Conservation (phyloP, 331 rosid species). For the Quercus tomentella region DNA sequence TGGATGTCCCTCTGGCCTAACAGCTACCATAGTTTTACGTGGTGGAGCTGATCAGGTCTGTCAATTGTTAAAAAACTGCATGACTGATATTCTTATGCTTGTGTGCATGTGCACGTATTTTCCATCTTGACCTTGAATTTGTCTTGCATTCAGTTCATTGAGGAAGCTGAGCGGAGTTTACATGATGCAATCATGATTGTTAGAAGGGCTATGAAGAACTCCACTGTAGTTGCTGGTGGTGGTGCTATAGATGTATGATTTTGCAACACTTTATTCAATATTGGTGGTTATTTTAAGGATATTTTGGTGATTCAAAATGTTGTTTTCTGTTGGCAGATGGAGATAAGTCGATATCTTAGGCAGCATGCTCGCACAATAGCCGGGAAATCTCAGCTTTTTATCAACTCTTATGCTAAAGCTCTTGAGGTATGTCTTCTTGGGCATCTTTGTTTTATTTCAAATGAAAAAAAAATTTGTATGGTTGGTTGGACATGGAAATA, state of each 20-base stretch:
- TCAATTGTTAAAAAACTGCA: background rate
- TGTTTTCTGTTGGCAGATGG: slow-evolving; percentile 71
- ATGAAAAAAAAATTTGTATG: background rate
- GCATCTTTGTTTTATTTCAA: background rate
- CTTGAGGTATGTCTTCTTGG: slow-evolving; percentile 62
- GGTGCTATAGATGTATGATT: slow-evolving; percentile 94
- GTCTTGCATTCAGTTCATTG: slow-evolving; percentile 64
- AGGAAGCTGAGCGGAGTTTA: slow-evolving; percentile 98
- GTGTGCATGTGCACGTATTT: background rate
- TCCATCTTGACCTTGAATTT: slow-evolving; percentile 14
- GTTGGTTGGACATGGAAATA: background rate
- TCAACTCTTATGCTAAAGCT: slow-evolving; percentile 95
- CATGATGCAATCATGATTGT: slow-evolving; percentile 99
- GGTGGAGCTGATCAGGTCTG: slow-evolving; percentile 99
- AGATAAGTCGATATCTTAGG: slow-evolving; percentile 89
- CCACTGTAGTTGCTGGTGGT: slow-evolving; percentile 98
- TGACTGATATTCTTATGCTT: background rate
- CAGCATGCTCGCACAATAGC: slow-evolving; percentile 91
- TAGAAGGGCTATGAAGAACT: slow-evolving; percentile 97
- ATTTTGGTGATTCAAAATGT: background rate
- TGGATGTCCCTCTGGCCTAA: slow-evolving; percentile 92
- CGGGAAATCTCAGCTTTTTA: slow-evolving; percentile 92
- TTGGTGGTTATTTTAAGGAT: background rate
- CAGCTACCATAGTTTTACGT: slow-evolving; percentile 98
- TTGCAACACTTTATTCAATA: slow-evolving; percentile 4